Conservation (phyloP, 805 yeast species). For the Saccharomyces eubayanus region DNA sequence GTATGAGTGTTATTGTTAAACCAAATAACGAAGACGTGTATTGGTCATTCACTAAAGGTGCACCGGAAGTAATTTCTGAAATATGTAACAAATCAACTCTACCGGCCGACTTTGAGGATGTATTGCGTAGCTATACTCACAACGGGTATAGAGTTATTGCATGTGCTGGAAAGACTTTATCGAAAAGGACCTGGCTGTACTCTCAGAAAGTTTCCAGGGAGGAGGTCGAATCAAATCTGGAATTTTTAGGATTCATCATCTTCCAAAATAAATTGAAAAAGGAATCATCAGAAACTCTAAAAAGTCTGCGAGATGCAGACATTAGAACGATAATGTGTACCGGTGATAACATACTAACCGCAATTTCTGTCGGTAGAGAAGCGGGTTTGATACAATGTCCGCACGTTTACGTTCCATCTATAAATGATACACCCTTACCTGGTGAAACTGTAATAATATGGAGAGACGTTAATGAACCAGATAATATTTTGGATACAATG, state of each 20-base stretch:
- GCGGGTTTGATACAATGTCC: conserved; percentile 53
- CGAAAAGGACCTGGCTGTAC: conserved; percentile 40
- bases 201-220: conserved; percentile 49
- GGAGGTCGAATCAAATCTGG: conserved; percentile 58
- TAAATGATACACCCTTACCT: conserved; percentile 31
- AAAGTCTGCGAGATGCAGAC: conserved; percentile 53
- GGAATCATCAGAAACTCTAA: conserved; percentile 54
- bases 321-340: conserved; percentile 92
- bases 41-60: conserved; percentile 78
- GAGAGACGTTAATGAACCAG: conserved; percentile 60
- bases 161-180: conserved; percentile 60
- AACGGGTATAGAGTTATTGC: conserved; percentile 94
- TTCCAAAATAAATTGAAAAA: conserved; percentile 86
- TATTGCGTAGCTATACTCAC: conserved; percentile 80
- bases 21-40: conserved; percentile 35
- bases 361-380: conserved; percentile 85
- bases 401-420: conserved; percentile 55
- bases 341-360: conserved; percentile 92
- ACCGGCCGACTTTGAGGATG: conserved; percentile 66
- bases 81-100: conserved; percentile 65
- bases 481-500: conserved; percentile 48
- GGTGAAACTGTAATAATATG: conserved; percentile 38
- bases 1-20: conserved; percentile 80
- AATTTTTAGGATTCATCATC: conserved; percentile 78
- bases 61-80: conserved; percentile 85